These are phyloP conservation scores for Aspergillus persii DNA, from an alignment of 2,329 filamentous ascomycete genomes.

Conservation along the genomic window DNA sequence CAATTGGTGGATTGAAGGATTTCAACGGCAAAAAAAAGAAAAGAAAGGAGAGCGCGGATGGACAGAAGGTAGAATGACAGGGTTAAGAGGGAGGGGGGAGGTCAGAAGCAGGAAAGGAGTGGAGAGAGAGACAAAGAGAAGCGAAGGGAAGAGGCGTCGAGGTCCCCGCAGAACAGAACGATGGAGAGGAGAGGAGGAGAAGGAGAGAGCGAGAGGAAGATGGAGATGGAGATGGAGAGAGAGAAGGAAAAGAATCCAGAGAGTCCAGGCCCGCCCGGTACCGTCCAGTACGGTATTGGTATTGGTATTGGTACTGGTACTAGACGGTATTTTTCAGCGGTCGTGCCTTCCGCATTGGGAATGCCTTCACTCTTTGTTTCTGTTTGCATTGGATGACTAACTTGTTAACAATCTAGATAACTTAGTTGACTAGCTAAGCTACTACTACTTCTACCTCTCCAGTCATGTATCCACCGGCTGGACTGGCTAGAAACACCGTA, in stretches of 20 bases:
- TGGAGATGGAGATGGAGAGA: conserved; percentile 12
- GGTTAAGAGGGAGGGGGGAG: not conserved
- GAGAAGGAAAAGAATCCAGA: conserved; percentile 55
- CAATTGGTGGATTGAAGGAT: not conserved
- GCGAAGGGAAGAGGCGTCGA: not conserved
- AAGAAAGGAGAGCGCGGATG: conserved; percentile 13
- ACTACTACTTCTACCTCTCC: conserved; percentile 61
- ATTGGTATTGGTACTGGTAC: not conserved
- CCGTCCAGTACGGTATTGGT: not conserved
- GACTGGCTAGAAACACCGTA: conserved; percentile 72
- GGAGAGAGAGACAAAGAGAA: not conserved
- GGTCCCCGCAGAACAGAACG: not conserved
- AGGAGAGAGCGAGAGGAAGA: not conserved
- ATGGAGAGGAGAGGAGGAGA: conserved; percentile 1
- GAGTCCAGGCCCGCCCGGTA: conserved; percentile 43
- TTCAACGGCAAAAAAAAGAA: conserved; percentile 8
- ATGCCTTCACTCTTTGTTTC: not conserved
- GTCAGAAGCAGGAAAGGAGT: not conserved
- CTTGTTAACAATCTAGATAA: too few relatives aligned
- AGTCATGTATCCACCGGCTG: conserved; percentile 75
- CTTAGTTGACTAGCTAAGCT: too few relatives aligned
- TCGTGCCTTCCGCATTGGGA: not conserved
- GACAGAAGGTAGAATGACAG: not conserved
- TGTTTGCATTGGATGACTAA: not conserved
- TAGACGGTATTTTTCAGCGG: not conserved